A percentile compares a stretch with the other conserved stretches of the same genome.
These are phyloP conservation scores for Cercospora zeina DNA, from an alignment of 2,329 filamentous ascomycete species.

Conservation along the genomic window DNA sequence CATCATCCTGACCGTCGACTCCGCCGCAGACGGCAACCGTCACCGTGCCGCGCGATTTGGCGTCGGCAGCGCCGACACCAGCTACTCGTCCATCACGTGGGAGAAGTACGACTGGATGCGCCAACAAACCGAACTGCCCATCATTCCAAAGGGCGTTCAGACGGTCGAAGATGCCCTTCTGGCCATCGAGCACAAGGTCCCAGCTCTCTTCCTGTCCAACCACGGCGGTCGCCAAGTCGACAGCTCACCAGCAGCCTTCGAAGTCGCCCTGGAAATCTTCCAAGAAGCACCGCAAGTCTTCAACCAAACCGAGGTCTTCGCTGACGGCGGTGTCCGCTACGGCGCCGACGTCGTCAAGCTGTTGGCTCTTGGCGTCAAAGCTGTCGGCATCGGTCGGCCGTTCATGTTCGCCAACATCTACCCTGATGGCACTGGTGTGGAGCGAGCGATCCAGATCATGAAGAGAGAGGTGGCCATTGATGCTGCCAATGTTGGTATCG, in stretches of 20 bases:
- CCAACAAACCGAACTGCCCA: conserved; percentile 43
- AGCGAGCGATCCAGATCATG: conserved; percentile 50
- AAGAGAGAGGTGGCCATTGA: conserved; percentile 51
- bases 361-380: conserved; percentile 45
- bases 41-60: conserved; percentile 67
- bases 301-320: conserved; percentile 43
- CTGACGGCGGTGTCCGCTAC: conserved; percentile 45
- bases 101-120: conserved; percentile 51
- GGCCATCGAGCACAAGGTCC: conserved; percentile 45
- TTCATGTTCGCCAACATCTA: conserved; percentile 58
- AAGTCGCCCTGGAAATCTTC: conserved; percentile 75
- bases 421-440: conserved; percentile 56
- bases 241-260: conserved; percentile 63
- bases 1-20: conserved; percentile 51
- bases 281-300: conserved; percentile 49
- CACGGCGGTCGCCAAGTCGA: conserved; percentile 57
- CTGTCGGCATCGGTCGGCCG: conserved; percentile 51
- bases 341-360: conserved; percentile 44
- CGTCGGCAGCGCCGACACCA: conserved; percentile 52
- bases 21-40: conserved; percentile 36
- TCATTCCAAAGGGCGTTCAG: conserved; percentile 47
- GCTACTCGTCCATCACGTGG: conserved; percentile 77
- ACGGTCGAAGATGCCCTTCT: conserved; percentile 45
- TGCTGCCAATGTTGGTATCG: conserved; percentile 28
- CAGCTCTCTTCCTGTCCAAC: conserved; percentile 55